Evolutionary conservation across 2,329 filamentous ascomycete genomes (phyloP).

Genomic region (Sclerotinia sclerotiorum): DNA sequence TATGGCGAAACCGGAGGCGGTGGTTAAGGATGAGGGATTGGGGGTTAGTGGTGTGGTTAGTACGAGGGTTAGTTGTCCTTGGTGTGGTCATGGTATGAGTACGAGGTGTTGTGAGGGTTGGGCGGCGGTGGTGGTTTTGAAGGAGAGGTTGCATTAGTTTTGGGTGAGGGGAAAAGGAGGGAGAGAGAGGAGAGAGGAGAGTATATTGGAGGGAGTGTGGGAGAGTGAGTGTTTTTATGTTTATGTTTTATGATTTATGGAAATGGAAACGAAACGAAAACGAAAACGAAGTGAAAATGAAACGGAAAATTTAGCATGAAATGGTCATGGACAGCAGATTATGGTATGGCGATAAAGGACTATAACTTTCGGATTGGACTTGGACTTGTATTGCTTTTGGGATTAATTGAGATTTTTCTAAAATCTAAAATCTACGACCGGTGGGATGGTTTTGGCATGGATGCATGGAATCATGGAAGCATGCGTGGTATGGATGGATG

Average conservation of each 20-base stretch:
- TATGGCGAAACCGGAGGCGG: constrained; percentile 59
- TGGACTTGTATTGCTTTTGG: not conserved
- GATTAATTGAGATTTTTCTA: not conserved
- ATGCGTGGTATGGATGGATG: not conserved
- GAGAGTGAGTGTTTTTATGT: not conserved
- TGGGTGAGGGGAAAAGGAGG: not conserved
- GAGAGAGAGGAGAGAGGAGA: too few species aligned
- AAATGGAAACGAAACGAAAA: not conserved
- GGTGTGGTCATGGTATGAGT: constrained; percentile 71
- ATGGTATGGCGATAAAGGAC: not conserved
- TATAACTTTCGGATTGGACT: not conserved
- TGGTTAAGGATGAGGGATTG: constrained; percentile 52
- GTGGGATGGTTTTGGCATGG: not conserved
- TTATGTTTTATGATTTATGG: constrained; percentile 4
- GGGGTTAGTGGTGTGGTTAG: constrained; percentile 58
- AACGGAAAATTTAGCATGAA: not conserved
- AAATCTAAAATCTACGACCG: not conserved
- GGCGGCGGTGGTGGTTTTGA: constrained; percentile 64
- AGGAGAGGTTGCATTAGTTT: constrained; percentile 56
- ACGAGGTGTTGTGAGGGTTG: constrained; percentile 68
- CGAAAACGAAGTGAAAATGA: too few species aligned
- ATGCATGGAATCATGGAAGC: not conserved
- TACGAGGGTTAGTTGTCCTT: constrained; percentile 66
- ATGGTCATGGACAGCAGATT: not conserved
- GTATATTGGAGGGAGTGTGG: too few species aligned